Base-by-base conservation (phyloP, 1,284 basidiomycete species). In the Fomitopsis betulina region DNA sequence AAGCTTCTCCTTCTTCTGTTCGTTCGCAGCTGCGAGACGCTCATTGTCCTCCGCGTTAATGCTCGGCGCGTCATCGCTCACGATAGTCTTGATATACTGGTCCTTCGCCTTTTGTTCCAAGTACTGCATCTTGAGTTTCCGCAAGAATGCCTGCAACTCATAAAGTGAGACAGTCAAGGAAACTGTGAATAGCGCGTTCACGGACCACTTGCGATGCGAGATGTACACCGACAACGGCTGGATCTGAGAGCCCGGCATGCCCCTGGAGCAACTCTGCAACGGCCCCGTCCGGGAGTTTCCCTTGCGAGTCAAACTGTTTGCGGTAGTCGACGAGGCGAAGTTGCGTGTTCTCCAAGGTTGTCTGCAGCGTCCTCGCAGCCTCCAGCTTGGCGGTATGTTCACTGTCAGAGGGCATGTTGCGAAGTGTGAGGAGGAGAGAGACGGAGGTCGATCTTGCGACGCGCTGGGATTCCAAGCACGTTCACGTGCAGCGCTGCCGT, bases 101-200 rank as follows among this genome's bases (percentile, higher is more conserved):
- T 91, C 84, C 70, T 94, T 94, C 3, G 93, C 90, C 64, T 93
- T 91, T 71, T 93, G 89, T 66, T 94, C 91, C 23, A 94, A 76
- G 66, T 91, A 93, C 62, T 89, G 87, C 67, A 91, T 92, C 71
- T 94, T 94, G 25, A 94, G 81, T 64, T 89, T 88, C n/a, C 89
- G 80, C 42, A 94, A 79, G 68, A 86, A 90, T 3, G 86, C 80
- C 89, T 93, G n/a, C 5, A 7, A 27, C 19, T 43, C 49, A 33
- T 33, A 51, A 32, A 19, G 35, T 37, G 19, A 37, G n/a, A 43
- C 15, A 27, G 21, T 21, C 27, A 30, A 30, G 37, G 27, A 25
- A 12, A 12, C 13, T 23, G n/a, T 12, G n/a, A 5, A 35, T 50
- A 25, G 13, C 30, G 25, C 32, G 0, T 17, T 32, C 6, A 62